These are phyloP conservation scores for Vanderwaltozyma verrucispora DNA, from an alignment of 805 yeast species.

Conservation along the genomic window DNA sequence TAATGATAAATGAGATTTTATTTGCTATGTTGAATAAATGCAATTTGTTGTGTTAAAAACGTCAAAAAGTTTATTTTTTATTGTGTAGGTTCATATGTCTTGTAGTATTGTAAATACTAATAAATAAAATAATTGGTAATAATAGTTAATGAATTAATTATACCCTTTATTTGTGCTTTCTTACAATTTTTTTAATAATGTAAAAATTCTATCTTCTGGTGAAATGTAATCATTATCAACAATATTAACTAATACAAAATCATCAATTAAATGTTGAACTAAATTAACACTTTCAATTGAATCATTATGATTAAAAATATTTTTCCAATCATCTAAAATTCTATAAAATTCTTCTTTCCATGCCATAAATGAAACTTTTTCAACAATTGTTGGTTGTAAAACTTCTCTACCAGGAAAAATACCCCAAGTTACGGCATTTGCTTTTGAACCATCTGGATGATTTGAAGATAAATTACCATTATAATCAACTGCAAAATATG, in stretches of 20 bases:
- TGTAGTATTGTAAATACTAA: too few relatives aligned
- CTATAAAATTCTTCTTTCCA: constrained; percentile 95
- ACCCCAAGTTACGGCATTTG: constrained; percentile 98
- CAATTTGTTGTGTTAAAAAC: too few relatives aligned
- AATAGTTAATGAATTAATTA: too few relatives aligned
- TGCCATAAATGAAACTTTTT: constrained; percentile 81
- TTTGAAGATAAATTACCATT: constrained; percentile 54
- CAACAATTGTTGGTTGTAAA: constrained; percentile 92
- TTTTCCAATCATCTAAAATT: constrained; percentile 72
- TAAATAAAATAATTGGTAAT: too few relatives aligned
- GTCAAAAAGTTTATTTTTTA: too few relatives aligned
- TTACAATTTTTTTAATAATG: constrained; percentile 29
- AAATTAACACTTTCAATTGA: constrained; percentile 22
- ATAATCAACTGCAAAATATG: constrained; percentile 66
- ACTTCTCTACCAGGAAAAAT: constrained; percentile 94
- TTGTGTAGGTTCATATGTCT: too few relatives aligned
- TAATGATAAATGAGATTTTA: too few relatives aligned
- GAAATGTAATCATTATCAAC: constrained; percentile 78
- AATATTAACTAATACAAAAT: constrained; percentile 70
- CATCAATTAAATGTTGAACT: constrained; percentile 30
- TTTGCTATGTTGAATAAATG: neutral
- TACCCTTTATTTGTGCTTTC: too few relatives aligned
- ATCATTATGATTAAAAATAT: constrained; percentile 34
- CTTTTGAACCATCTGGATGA: constrained; percentile 55
- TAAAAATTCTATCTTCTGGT: constrained; percentile 43